Evolutionary conservation across 192 early-diverging fungal genomes (phyloP), one percentile per base, ranked within the genome.

Genomic region (Coemansia sp.): DNA sequence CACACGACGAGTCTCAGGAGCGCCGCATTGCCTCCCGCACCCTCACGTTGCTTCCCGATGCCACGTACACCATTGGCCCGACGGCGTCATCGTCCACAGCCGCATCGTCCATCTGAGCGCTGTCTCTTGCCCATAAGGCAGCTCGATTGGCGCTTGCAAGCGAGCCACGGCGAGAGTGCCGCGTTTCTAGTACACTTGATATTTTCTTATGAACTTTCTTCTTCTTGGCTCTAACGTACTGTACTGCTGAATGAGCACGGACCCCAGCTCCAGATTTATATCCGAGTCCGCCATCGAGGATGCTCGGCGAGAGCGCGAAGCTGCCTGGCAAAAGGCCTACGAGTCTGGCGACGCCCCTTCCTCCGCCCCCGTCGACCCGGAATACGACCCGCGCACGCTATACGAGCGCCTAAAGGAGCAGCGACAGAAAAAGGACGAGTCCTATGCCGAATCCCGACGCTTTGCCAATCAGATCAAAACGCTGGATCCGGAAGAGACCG

Each of bases 361-460:
- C 6, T 21, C 54, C 37, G 8, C 39, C n/a, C 61, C 59, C 11
- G 14, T 35, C 9, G 60, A 64, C 17, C 10, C 50, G 6, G 66
- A 75, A 1, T 88, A 88, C 60, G 89, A 90, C 53, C 85, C 89
- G 24, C 84, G 89, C 8, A 90, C 89, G 10, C 80, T 90, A 14
- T 90, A 83, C 56, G 89, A 90, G 63, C 83, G 84, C n/a, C 67
- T 90, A 14, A 86, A 88, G 60, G 89, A 88, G 60, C 87, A 90
- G 61, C 83, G 81, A 42, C 69, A 68, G 24, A 69, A 76, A 33
- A 90, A 90, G 48, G 79, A 80, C 32, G 89, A 88, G 27, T 76
- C 83, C 7, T 81, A 84, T 59, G 70, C 73, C 22, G 89, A 90
- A 62, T 79, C 76, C 4, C 70, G 66, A 3, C 68, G 65, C 11